These are phyloP conservation scores for Amniculicola lignicola DNA, from an alignment of 495 filamentous ascomycete genomes.

Conservation along the genomic window DNA sequence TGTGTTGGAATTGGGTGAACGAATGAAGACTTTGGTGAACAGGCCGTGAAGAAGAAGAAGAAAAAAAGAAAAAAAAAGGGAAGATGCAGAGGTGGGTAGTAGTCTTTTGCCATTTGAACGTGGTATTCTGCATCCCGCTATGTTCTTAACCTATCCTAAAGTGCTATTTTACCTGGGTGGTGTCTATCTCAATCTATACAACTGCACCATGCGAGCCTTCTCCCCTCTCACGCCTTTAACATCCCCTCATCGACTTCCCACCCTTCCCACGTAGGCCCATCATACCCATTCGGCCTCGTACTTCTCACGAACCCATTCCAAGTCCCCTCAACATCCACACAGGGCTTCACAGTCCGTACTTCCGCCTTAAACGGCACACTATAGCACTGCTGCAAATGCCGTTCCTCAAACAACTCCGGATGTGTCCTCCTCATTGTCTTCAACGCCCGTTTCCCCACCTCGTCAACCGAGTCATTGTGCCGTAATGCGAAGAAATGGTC, in stretches of 20 bases:
- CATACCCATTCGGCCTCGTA: conserved; percentile 58
- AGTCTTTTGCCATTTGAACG: no score
- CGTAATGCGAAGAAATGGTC: conserved; percentile 61
- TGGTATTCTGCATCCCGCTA: no score
- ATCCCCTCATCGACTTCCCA: conserved; percentile 47
- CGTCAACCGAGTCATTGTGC: conserved; percentile 70
- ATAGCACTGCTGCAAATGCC: conserved; percentile 48
- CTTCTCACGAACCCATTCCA: conserved; percentile 53
- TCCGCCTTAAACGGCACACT: conserved; percentile 50
- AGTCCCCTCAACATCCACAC: conserved; percentile 51
- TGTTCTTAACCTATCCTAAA: no score
- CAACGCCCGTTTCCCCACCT: conserved; percentile 64
- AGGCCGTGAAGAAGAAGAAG: no score
- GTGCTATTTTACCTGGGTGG: no score
- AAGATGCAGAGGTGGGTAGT: no score
- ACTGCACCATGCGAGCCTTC: no score
- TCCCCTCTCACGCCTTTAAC: conserved; percentile 35
- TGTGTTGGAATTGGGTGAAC: no score
- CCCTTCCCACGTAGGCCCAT: conserved; percentile 51
- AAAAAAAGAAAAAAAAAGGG: no score
- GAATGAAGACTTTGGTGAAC: no score
- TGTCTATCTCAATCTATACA: no score
- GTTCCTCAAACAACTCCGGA: conserved; percentile 51
- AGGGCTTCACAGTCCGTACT: conserved; percentile 52
- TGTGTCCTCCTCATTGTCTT: conserved; percentile 55